Percentiles rank a stretch among this genome's conserved stretches.
Conservation (phyloP, 257 asterid species). For the Jaltomata sinuosa region DNA sequence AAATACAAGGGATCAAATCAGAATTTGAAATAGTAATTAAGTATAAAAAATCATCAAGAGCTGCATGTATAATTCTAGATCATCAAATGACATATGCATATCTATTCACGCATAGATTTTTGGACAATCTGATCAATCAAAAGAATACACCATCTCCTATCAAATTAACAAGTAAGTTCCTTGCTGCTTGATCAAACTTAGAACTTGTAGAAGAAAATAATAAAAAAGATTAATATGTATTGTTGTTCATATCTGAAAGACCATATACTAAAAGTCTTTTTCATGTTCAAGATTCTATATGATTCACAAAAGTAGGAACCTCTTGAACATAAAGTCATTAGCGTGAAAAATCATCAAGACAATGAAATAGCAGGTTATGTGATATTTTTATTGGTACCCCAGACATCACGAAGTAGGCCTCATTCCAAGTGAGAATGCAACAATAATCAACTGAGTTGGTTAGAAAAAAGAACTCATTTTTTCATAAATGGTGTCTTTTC, state of each 20-base stretch:
- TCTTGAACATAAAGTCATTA: background rate
- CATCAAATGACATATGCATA: too few species aligned
- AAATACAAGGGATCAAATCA: background rate
- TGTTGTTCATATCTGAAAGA: too few species aligned
- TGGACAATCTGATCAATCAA: too few species aligned
- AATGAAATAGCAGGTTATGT: background rate
- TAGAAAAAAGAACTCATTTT: background rate
- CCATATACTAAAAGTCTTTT: too few species aligned
- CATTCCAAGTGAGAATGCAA: conserved; percentile 68
- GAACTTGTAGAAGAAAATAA: too few species aligned
- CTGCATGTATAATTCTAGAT: too few species aligned
- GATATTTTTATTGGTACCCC: conserved; percentile 37
- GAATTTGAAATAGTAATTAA: background rate
- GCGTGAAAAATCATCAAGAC: background rate
- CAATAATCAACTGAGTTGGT: conserved; percentile 40
- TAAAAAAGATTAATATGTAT: too few species aligned
- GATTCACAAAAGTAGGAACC: background rate
- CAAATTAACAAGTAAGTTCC: too few species aligned
- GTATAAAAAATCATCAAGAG: too few species aligned
- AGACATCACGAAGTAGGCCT: conserved; percentile 93
- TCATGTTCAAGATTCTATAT: background rate
- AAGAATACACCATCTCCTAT: too few species aligned
- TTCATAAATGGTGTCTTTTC: background rate
- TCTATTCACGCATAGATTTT: too few species aligned
- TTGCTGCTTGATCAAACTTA: too few species aligned